A percentile compares a stretch with the other conserved stretches of the same genome.
phyloP scores from a whole-genome alignment of 257 asterid species.

The Lantana camara region DNA sequence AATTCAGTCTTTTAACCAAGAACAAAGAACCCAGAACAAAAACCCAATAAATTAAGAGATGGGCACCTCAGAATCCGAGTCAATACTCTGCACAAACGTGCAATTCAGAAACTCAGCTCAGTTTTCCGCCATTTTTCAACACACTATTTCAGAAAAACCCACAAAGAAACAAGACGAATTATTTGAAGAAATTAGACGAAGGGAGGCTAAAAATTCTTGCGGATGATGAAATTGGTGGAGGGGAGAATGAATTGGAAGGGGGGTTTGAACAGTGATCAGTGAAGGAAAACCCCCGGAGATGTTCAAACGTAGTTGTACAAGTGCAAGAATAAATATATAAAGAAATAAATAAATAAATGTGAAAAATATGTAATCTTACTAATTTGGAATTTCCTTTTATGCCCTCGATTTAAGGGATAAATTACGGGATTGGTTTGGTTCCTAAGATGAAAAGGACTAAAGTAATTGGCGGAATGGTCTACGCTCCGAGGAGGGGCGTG shows the following conservation, averaged over 20 bases:
- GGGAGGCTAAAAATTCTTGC: conserved; percentile 18
- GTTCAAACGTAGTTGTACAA: conserved; percentile 22
- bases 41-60: too few species aligned
- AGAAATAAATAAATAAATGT: background rate
- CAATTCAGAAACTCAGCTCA: conserved; percentile 12
- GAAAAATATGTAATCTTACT: conserved; percentile 4
- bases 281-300: conserved; percentile 21
- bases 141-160: conserved; percentile 16
- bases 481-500: background rate
- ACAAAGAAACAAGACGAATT: background rate
- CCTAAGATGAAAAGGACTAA: background rate
- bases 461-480: background rate
- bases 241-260: background rate
- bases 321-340: background rate
- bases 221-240: conserved; percentile 8
- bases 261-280: conserved; percentile 32
- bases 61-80: conserved; percentile 32
- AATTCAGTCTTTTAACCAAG: conserved; percentile 13
- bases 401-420: background rate
- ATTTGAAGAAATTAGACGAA: conserved; percentile 5
- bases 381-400: background rate
- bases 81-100: conserved; percentile 13
- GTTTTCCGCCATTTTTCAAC: conserved; percentile 24
- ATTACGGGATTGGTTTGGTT: conserved; percentile 7
- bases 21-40: too few species aligned